Percentiles rank a stretch among this genome's conserved stretches.
Evolutionary conservation across 164 flowering plant species (phyloP).

Genomic region (Magnolia kwangsiensis): DNA sequence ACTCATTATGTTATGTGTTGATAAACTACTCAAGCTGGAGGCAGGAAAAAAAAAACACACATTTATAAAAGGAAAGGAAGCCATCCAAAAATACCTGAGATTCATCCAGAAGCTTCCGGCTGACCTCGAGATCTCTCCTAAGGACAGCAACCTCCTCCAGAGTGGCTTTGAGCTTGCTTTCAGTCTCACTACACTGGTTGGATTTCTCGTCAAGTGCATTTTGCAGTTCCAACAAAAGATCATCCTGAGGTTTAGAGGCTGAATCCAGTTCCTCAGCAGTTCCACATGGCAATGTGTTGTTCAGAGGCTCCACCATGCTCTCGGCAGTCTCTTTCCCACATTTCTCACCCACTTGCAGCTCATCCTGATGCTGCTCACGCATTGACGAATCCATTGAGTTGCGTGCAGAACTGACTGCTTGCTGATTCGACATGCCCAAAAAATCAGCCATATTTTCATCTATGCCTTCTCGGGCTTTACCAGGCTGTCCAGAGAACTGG

Average conservation of each 20-base stretch:
- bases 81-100: conserved; percentile 61
- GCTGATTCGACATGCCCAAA: conserved; percentile 49
- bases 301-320: conserved; percentile 41
- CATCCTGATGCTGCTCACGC: conserved; percentile 64
- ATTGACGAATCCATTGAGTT: conserved; percentile 67
- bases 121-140: conserved; percentile 62
- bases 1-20: too few relatives aligned
- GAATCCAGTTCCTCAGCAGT: conserved; percentile 29
- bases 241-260: conserved; percentile 29
- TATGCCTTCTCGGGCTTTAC: conserved; percentile 54
- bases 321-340: conserved; percentile 48
- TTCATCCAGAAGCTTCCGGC: conserved; percentile 77
- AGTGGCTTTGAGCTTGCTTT: conserved; percentile 56
- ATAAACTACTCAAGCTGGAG: too few relatives aligned
- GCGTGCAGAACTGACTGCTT: conserved; percentile 13
- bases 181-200: conserved; percentile 53
- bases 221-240: conserved; percentile 53
- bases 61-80: not conserved
- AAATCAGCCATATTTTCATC: conserved; percentile 94
- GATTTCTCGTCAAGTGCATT: conserved; percentile 57
- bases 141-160: conserved; percentile 62
- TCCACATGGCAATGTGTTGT: conserved; percentile 30
- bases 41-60: too few relatives aligned
- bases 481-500: not conserved
- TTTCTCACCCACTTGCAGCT: conserved; percentile 35